Evolutionary conservation across 164 flowering plant species (phyloP), one percentile per base, ranked within the genome.

Genomic region (Cinnamomum micranthum): DNA sequence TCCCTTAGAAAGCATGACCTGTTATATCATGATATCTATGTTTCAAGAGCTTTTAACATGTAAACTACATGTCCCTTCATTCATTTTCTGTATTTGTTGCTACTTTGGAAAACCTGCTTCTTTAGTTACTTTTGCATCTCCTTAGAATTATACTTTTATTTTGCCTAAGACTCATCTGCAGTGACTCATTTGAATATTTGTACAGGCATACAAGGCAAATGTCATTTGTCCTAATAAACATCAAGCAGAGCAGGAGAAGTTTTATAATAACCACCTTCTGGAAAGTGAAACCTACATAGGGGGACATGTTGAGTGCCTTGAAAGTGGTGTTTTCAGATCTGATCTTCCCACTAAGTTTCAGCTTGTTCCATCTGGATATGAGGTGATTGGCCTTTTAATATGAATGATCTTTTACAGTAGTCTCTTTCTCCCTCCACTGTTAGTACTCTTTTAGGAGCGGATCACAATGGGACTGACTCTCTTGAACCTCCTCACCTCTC

Each of bases 241-340:
- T 83, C 99, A 90, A 77, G 86, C 93, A 70, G 99, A 96, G 50
- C 87, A 88, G 6, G 99, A 92, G 81, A 94, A 90, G 86, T 96
- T 96, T 80, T 80, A 90, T 62, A 84, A 87, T 68, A 86, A 82
- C 80, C 96, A 85, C 35, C 97, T 94, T 77, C 82, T 96, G 80
- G 99, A 96, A 84, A 96, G 98, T 77, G 99, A 96, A 85, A 96
- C 99, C 25, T 96, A 96, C 72, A 96, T 96, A 17, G 99, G 99
- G 78, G 99, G 99, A 33, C 99, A 96, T 83, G 99, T 96, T 76
- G 99, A 96, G 73, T 96, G 99, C 86, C 94, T 96, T 68, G 99
- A 96, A 88, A 94, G 97, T 87, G 99, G 99, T 65, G 99, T 96
- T 78, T 96, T 96, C 83, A 89, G 99, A 87, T 96, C 99, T 84